A percentile compares a stretch with the other conserved stretches of the same genome.
Evolutionary conservation across 2,329 filamentous ascomycete species (phyloP).

Genomic region (Nectriaceae sp.): DNA sequence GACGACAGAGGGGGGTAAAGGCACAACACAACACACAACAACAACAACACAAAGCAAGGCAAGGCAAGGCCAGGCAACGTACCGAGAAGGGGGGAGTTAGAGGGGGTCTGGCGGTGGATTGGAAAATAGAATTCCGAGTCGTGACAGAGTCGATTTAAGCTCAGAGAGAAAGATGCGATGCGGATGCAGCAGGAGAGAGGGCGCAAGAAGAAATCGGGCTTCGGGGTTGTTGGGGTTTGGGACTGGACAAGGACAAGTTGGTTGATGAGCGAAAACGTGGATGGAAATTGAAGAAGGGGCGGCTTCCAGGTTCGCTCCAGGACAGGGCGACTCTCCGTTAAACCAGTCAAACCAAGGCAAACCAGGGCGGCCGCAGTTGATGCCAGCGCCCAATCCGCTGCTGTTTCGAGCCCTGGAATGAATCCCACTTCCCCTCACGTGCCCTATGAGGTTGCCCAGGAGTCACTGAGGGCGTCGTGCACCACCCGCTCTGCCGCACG

Average conservation of each 20-base stretch:
- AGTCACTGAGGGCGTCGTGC: not conserved
- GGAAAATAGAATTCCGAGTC: constrained; percentile 15
- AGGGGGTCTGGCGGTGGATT: constrained; percentile 22
- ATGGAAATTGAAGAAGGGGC: constrained; percentile 35
- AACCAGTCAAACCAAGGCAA: constrained; percentile 3
- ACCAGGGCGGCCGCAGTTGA: not conserved
- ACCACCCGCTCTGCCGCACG: not conserved
- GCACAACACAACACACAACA: constrained; percentile 24
- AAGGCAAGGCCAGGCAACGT: constrained; percentile 10
- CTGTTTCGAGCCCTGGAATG: constrained; percentile 10
- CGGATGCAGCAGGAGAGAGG: too few relatives aligned
- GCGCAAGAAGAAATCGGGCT: not conserved
- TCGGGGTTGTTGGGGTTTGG: constrained; percentile 26
- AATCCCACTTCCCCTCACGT: constrained; percentile 13
- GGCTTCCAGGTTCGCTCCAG: constrained; percentile 8
- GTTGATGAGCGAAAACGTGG: constrained; percentile 36
- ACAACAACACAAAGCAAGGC: constrained; percentile 5
- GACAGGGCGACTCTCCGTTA: not conserved
- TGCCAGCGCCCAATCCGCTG: constrained; percentile 8
- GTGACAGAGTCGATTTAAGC: not conserved
- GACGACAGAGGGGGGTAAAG: constrained; percentile 42
- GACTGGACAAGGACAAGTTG: constrained; percentile 32
- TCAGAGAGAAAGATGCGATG: too few relatives aligned
- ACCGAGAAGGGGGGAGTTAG: constrained; percentile 27
- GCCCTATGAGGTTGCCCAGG: constrained; percentile 8